Percentiles rank a stretch among this genome's conserved stretches.
phyloP scores from a whole-genome alignment of 1,284 basidiomycete species.

The Hemileia vastatrix region DNA sequence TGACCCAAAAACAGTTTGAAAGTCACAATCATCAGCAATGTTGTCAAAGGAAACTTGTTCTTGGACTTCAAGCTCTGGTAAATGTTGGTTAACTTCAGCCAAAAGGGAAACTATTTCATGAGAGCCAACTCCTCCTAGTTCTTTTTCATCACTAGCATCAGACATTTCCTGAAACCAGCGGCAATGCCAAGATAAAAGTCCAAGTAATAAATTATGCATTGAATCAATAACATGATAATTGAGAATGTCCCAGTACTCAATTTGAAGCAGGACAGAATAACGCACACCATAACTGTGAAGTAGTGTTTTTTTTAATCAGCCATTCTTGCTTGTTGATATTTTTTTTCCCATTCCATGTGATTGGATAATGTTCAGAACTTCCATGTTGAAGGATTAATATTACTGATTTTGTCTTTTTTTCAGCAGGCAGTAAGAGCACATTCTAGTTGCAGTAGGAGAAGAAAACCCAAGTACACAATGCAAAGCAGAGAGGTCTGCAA shows the following conservation, averaged over 20 bases:
- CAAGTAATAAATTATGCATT: slow-evolving; percentile 14
- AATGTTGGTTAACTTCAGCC: too few relatives aligned
- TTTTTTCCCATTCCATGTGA: too few relatives aligned
- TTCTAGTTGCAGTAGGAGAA: background rate
- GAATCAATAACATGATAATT: slow-evolving; percentile 14
- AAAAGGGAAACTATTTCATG: background rate
- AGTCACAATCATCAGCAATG: too few relatives aligned
- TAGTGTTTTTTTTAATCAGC: too few relatives aligned
- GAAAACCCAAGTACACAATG: slow-evolving; percentile 19
- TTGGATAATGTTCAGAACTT: too few relatives aligned
- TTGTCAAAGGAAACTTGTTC: too few relatives aligned
- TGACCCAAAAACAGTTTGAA: too few relatives aligned
- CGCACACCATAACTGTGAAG: background rate
- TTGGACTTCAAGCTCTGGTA: too few relatives aligned
- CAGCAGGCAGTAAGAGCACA: slow-evolving; percentile 23
- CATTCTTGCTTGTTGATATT: too few relatives aligned
- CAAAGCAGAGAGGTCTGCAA: slow-evolving; percentile 23
- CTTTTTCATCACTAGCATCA: background rate
- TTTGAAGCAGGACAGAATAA: slow-evolving; percentile 3
- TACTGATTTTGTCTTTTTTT: background rate
- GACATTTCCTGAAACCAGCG: slow-evolving; percentile 8
- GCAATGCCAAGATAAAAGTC: slow-evolving; percentile 7
- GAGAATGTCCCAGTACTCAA: slow-evolving; percentile 9
- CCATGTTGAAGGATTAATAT: background rate
- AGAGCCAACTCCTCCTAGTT: background rate